Evolutionary conservation across 2,329 filamentous ascomycete genomes (phyloP).

Genomic region (Aspergillus japonicus): DNA sequence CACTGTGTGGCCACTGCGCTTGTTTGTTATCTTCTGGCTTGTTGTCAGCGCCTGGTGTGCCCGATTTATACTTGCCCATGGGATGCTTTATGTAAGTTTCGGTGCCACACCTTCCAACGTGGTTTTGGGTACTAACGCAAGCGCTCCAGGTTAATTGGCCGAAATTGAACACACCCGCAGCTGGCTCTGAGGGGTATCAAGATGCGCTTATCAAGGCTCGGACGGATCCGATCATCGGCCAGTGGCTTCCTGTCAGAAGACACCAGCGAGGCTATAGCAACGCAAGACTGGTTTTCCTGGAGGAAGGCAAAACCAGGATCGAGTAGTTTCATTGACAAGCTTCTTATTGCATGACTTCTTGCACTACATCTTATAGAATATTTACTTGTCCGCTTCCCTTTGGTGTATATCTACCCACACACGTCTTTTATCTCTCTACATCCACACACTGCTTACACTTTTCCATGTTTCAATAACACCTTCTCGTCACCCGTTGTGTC

Average conservation of each 20-base stretch:
- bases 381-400: neutral
- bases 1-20: slow-evolving; percentile 73
- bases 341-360: neutral
- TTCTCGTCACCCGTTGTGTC: neutral
- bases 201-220: slow-evolving; percentile 80
- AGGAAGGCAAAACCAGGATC: slow-evolving; percentile 98
- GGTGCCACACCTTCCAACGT: neutral
- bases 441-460: slow-evolving; percentile 10
- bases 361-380: neutral
- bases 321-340: slow-evolving; percentile 50
- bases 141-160: slow-evolving; percentile 86
- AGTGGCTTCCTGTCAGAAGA: slow-evolving; percentile 59
- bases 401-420: neutral
- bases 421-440: neutral
- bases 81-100: slow-evolving; percentile 85
- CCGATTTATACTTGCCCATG: slow-evolving; percentile 77
- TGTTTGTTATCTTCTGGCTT: slow-evolving; percentile 80
- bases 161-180: slow-evolving; percentile 85
- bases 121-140: slow-evolving; percentile 7
- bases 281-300: slow-evolving; percentile 76
- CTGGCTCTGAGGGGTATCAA: slow-evolving; percentile 82
- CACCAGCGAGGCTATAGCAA: slow-evolving; percentile 85
- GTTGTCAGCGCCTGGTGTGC: slow-evolving; percentile 67
- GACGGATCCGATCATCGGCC: slow-evolving; percentile 78
- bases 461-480: neutral